These are phyloP conservation scores for Amaranthus tricolor DNA, from an alignment of 179 eudicot genomes.

Conservation along the genomic window DNA sequence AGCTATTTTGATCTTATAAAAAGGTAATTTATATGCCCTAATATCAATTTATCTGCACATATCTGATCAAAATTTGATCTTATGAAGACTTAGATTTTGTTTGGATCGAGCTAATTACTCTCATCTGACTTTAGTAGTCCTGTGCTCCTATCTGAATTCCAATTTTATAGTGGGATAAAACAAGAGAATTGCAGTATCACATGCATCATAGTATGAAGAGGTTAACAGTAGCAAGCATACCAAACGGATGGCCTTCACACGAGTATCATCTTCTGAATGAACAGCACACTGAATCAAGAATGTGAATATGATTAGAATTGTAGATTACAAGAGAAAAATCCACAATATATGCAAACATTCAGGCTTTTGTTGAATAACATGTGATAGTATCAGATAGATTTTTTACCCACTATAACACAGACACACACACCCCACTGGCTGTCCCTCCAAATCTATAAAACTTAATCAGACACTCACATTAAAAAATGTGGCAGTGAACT, in stretches of 20 bases:
- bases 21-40: not conserved
- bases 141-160: not conserved
- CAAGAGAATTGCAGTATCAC: not conserved
- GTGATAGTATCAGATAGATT: not conserved
- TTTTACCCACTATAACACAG: not conserved
- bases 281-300: slow-evolving; percentile 76
- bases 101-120: not conserved
- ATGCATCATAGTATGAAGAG: slow-evolving; percentile 8
- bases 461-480: not conserved
- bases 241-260: slow-evolving; percentile 91
- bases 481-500: no score
- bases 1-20: not conserved
- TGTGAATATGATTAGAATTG: slow-evolving; percentile 23
- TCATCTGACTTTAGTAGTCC: not conserved
- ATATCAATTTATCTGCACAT: not conserved
- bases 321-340: slow-evolving; percentile 2
- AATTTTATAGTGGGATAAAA: not conserved
- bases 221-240: slow-evolving; percentile 37
- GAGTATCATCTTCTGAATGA: slow-evolving; percentile 82
- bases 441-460: not conserved
- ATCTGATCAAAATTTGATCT: not conserved
- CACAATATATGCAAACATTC: not conserved
- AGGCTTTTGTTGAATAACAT: not conserved
- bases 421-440: not conserved
- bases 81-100: not conserved